Evolutionary conservation across 2,329 filamentous ascomycete genomes (phyloP).

Genomic region (Eurotiales sp.): DNA sequence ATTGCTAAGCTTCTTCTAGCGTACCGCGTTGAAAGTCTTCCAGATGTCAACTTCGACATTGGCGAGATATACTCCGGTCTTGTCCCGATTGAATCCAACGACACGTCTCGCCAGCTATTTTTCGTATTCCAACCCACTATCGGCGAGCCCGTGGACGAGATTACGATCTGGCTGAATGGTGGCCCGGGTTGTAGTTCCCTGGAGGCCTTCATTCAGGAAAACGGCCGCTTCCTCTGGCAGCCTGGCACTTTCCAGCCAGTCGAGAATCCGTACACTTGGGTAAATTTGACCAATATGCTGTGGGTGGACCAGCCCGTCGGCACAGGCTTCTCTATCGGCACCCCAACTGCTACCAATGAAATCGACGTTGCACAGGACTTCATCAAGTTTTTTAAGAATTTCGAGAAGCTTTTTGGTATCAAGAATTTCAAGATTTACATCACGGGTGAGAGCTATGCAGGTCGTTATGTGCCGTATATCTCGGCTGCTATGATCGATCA

Average conservation of each 20-base stretch:
- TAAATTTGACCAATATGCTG: slow-evolving; percentile 70
- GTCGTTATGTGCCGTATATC: slow-evolving; percentile 69
- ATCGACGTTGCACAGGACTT: slow-evolving; percentile 68
- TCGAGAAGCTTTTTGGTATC: slow-evolving; percentile 65
- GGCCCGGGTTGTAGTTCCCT: slow-evolving; percentile 57
- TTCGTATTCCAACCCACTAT: slow-evolving; percentile 50
- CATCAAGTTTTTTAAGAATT: slow-evolving; percentile 75
- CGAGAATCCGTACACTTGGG: slow-evolving; percentile 69
- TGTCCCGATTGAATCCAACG: slow-evolving; percentile 51
- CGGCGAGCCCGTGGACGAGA: slow-evolving; percentile 41
- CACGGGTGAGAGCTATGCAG: slow-evolving; percentile 69
- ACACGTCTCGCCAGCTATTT: slow-evolving; percentile 43
- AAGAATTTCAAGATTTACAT: slow-evolving; percentile 70
- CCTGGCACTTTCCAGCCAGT: slow-evolving; percentile 64
- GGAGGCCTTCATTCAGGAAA: slow-evolving; percentile 69
- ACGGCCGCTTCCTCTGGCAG: slow-evolving; percentile 70
- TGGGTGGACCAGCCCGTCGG: slow-evolving; percentile 54
- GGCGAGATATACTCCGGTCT: slow-evolving; percentile 50
- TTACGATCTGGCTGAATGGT: slow-evolving; percentile 50
- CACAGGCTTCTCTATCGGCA: slow-evolving; percentile 67
- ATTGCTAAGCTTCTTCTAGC: slow-evolving; percentile 44
- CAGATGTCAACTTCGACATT: slow-evolving; percentile 67
- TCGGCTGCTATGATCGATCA: slow-evolving; percentile 68
- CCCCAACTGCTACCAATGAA: slow-evolving; percentile 61
- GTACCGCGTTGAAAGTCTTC: slow-evolving; percentile 62